A percentile compares a stretch with the other conserved stretches of the same genome.
Conservation (phyloP, 2,329 filamentous ascomycete genomes). For the Cryphonectria nitschkei region DNA sequence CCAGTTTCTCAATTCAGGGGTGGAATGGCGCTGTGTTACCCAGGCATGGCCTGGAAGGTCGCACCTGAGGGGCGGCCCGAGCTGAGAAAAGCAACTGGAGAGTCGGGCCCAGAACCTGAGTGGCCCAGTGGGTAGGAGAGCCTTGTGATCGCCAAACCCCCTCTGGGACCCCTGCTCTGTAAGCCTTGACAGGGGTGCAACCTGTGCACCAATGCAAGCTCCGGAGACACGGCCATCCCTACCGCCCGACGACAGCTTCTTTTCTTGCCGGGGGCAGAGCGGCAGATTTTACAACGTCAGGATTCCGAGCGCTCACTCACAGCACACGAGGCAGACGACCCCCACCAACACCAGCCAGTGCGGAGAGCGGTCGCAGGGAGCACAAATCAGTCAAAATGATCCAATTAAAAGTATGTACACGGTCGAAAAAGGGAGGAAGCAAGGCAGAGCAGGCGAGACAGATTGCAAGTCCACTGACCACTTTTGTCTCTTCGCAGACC, state of each 20-base stretch:
- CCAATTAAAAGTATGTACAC: slow-evolving; percentile 72
- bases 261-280: slow-evolving; percentile 15
- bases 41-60: neutral
- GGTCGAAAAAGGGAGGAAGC: neutral
- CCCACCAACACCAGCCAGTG: slow-evolving; percentile 12
- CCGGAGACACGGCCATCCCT: slow-evolving; percentile 15
- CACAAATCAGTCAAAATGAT: slow-evolving; percentile 70
- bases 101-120: neutral
- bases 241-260: slow-evolving; percentile 17
- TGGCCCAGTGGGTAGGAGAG: neutral
- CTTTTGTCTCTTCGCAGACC: slow-evolving; percentile 58
- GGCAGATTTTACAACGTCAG: slow-evolving; percentile 22
- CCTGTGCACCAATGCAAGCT: neutral
- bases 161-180: neutral
- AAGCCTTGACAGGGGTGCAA: neutral
- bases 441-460: neutral
- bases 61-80: slow-evolving; percentile 25
- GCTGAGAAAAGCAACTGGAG: slow-evolving; percentile 15
- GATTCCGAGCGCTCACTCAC: neutral
- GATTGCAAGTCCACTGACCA: neutral
- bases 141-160: neutral
- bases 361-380: slow-evolving; percentile 28
- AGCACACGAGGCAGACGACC: slow-evolving; percentile 8
- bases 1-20: neutral
- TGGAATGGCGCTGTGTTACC: slow-evolving; percentile 5